A percentile compares a stretch with the other conserved stretches of the same genome.
phyloP scores from a whole-genome alignment of 768 basidiomycete genomes.

The Hebeloma cylindrosporum region DNA sequence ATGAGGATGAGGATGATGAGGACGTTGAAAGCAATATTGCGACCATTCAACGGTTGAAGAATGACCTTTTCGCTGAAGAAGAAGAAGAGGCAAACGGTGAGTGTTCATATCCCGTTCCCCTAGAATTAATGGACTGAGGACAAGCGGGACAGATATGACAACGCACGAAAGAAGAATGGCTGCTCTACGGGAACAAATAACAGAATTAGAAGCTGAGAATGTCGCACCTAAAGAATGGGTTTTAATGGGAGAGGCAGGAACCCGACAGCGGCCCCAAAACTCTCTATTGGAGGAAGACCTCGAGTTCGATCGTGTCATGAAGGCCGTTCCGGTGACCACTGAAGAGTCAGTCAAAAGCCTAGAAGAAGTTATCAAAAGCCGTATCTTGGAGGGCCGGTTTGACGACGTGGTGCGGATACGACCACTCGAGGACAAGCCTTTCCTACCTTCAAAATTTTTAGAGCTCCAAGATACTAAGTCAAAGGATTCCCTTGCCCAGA shows the following conservation, averaged over 20 bases:
- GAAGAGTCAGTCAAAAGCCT: slow-evolving; percentile 80
- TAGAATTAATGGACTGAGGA: slow-evolving; percentile 13
- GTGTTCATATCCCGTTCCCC: slow-evolving; percentile 5
- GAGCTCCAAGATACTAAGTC: slow-evolving; percentile 91
- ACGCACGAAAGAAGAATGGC: slow-evolving; percentile 79
- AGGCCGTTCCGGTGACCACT: slow-evolving; percentile 85
- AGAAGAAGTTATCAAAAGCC: slow-evolving; percentile 87
- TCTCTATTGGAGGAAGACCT: slow-evolving; percentile 91
- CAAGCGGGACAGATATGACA: slow-evolving; percentile 53
- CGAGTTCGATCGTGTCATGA: slow-evolving; percentile 90
- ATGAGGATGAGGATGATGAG: slow-evolving; percentile 42
- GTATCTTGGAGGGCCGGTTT: slow-evolving; percentile 82
- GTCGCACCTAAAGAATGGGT: slow-evolving; percentile 91
- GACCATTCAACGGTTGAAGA: slow-evolving; percentile 69
- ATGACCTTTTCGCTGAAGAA: slow-evolving; percentile 79
- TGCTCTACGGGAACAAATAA: slow-evolving; percentile 75
- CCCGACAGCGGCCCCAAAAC: slow-evolving; percentile 84
- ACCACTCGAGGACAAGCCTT: slow-evolving; percentile 78
- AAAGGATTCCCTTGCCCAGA: slow-evolving; percentile 86
- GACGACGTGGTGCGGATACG: slow-evolving; percentile 91
- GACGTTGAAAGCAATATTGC: slow-evolving; percentile 34
- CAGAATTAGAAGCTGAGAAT: slow-evolving; percentile 81
- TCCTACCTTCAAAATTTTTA: slow-evolving; percentile 85
- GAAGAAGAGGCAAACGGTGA: slow-evolving; percentile 45
- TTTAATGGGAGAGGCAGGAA: slow-evolving; percentile 85